Evolutionary conservation across 2,329 filamentous ascomycete genomes (phyloP), one percentile per base, ranked within the genome.

Genomic region (Epichloe festucae): DNA sequence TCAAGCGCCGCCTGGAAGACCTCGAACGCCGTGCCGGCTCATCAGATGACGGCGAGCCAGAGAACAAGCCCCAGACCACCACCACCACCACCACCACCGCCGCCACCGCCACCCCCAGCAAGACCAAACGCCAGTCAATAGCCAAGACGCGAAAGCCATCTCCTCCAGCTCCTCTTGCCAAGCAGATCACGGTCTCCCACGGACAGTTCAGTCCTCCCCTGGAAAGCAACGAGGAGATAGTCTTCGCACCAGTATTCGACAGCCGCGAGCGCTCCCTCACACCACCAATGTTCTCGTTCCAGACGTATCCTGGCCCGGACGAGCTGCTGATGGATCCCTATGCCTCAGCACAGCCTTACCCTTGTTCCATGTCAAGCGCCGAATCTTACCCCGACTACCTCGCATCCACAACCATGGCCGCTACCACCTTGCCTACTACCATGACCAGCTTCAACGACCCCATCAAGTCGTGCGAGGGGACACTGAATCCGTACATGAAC

Each of bases 1-100:
- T 91, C 61, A 91, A 93, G 85, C 85, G 85, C 74, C 83, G 87
- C 63, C 76, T 93, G 64, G 86, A 91, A 74, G 87, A 91, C 65
- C 78, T 91, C 60, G 87, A 91, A 76, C 81, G 85, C 64, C 78
- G 86, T 58, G 87, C 87, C 53, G 85, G 83, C 45, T 69, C 67
- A 49, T 66, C 64, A 54, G 71, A 73, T 46, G 71, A 72, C 72
- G 81, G 65, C 49, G 68, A 70, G 48, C 54, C 65, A 11, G 68
- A 72, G 57, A 70, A 67, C 59, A 65, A 66, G 57, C 66, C 53
- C n/a, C 50, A 60, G 54, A 60, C 52, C 51, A 56, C 60, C 31
- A 5, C 17, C 23, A 23, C 21, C 5, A 6, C 23, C 51, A 64
- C 59, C 49, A 59, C 65, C 54, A 67, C 17, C 17, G 1, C 17